These are phyloP conservation scores for Polyporus tsugae DNA, from an alignment of 1,284 basidiomycete species.

Conservation along the genomic window DNA sequence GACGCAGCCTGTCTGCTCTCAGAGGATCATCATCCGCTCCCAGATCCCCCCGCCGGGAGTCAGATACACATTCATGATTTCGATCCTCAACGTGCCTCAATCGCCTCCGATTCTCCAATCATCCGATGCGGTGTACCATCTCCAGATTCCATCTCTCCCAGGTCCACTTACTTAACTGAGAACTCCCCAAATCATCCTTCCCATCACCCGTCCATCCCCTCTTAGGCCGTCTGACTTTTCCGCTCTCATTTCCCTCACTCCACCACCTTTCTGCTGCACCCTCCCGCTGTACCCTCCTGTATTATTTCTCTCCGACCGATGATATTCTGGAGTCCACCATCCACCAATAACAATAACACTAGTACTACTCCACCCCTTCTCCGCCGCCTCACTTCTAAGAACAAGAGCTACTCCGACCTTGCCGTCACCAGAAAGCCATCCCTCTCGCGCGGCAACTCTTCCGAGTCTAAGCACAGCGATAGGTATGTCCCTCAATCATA, in stretches of 20 bases:
- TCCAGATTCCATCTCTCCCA: constrained; percentile 23
- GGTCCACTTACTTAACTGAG: neutral
- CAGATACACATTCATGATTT: neutral
- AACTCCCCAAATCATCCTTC: constrained; percentile 10
- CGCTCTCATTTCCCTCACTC: constrained; percentile 27
- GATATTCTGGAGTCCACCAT: constrained; percentile 4
- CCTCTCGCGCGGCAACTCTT: constrained; percentile 23
- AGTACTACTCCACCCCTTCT: constrained; percentile 14
- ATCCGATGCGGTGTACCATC: constrained; percentile 28
- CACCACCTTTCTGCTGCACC: constrained; percentile 6
- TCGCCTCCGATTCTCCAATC: constrained; percentile 18
- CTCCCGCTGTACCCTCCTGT: neutral
- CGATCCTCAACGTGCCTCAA: constrained; percentile 6
- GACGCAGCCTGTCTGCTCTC: neutral
- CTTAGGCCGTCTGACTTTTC: constrained; percentile 15
- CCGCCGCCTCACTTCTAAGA: constrained; percentile 24
- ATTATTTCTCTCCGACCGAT: neutral
- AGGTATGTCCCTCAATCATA: constrained; percentile 7
- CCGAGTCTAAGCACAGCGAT: constrained; percentile 22
- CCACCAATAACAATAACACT: neutral
- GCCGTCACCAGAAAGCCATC: constrained; percentile 14
- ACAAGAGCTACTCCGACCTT: constrained; percentile 25
- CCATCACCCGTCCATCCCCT: constrained; percentile 15
- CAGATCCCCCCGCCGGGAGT: neutral
- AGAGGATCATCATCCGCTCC: neutral